Conservation (phyloP, 78 protist genomes). For the Mastigamoeba balamuthi region DNA sequence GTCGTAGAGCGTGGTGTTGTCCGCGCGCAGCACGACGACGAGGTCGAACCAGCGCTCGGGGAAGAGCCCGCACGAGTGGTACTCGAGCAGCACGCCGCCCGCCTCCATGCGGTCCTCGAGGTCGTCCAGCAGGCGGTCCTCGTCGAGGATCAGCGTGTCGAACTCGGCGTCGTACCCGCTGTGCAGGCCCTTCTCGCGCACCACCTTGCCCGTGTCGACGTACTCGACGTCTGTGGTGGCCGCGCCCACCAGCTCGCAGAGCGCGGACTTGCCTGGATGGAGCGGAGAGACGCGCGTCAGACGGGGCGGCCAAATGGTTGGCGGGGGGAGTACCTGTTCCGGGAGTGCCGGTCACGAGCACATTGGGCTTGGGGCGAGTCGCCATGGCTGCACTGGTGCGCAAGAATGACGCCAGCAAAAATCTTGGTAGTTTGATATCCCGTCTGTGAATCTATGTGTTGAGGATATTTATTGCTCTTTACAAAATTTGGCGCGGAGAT, state of each 20-base stretch:
- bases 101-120: constrained; percentile 16
- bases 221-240: constrained; percentile 10
- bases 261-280: constrained; percentile 39
- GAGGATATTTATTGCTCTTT: too few relatives aligned
- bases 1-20: constrained; percentile 38
- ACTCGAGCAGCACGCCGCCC: constrained; percentile 77
- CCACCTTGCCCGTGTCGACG: constrained; percentile 54
- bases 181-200: constrained; percentile 47
- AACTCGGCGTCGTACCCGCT: constrained; percentile 74
- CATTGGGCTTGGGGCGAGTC: constrained; percentile 6
- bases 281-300: too few relatives aligned
- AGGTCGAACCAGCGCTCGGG: constrained; percentile 88
- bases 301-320: too few relatives aligned
- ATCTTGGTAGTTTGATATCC: too few relatives aligned
- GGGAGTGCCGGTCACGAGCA: constrained; percentile 56
- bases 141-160: constrained; percentile 59
- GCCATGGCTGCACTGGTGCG: too few relatives aligned
- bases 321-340: too few relatives aligned
- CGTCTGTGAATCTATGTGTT: too few relatives aligned
- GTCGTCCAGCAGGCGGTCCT: constrained; percentile 67
- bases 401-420: too few relatives aligned
- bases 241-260: constrained; percentile 2
- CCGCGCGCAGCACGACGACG: constrained; percentile 72
- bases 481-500: too few relatives aligned
- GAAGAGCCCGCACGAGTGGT: constrained; percentile 73